phyloP scores from a whole-genome alignment of 306 rosid species.

The Rosa rugosa region DNA sequence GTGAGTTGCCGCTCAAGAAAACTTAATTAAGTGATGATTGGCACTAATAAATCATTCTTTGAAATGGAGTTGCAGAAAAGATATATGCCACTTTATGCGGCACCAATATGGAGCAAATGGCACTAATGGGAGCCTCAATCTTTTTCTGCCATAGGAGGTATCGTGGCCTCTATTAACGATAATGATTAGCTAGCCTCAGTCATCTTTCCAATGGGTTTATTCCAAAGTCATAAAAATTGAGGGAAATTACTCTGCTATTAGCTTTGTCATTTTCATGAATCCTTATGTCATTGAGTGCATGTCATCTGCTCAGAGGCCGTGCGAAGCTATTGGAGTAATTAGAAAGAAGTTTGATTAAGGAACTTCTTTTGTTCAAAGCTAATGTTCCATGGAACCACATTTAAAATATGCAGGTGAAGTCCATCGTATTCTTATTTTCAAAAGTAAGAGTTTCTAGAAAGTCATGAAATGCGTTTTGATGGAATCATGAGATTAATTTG shows the following conservation, averaged over 20 bases:
- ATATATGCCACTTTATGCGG: conserved; percentile 41
- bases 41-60: conserved; percentile 29
- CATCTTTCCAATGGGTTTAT: conserved; percentile 4
- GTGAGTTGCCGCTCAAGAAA: conserved; percentile 25
- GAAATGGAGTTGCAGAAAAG: conserved; percentile 31
- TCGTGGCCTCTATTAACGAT: conserved; percentile 41
- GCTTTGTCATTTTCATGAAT: conserved; percentile 13
- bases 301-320: conserved; percentile 8
- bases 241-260: neutral
- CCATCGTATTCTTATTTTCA: neutral
- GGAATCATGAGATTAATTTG: too few relatives aligned
- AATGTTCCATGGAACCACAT: conserved; percentile 8
- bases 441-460: neutral
- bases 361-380: conserved; percentile 19
- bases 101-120: conserved; percentile 38
- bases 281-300: conserved; percentile 20
- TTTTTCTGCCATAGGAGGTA: conserved; percentile 25
- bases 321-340: conserved; percentile 15
- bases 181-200: conserved; percentile 23
- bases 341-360: conserved; percentile 8
- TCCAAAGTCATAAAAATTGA: conserved; percentile 7
- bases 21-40: conserved; percentile 41
- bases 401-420: neutral
- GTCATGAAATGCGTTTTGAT: neutral
- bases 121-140: conserved; percentile 32